Conservation (phyloP, 768 basidiomycete species). For the Auriculariales sp. region DNA sequence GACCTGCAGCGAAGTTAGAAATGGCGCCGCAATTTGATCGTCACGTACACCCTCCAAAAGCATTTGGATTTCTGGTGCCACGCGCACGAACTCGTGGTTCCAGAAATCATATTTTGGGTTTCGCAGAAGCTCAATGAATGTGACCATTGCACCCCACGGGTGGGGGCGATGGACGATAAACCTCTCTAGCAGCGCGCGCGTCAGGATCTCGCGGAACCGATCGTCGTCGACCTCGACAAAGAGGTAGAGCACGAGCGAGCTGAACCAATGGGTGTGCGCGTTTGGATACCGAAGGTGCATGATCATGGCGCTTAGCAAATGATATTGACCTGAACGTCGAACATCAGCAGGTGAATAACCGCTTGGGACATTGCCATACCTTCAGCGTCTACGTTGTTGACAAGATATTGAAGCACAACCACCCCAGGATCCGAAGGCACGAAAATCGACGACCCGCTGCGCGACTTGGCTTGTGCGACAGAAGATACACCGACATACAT, state of each 20-base stretch:
- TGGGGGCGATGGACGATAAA: slow-evolving; percentile 92
- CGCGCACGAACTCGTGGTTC: slow-evolving; percentile 73
- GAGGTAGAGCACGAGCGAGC: slow-evolving; percentile 73
- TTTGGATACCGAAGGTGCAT: slow-evolving; percentile 95
- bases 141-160: slow-evolving; percentile 89
- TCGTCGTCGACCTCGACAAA: slow-evolving; percentile 71
- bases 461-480: slow-evolving; percentile 75
- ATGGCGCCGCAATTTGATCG: no score
- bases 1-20: no score
- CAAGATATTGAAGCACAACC: slow-evolving; percentile 68
- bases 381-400: slow-evolving; percentile 77
- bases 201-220: slow-evolving; percentile 66
- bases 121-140: slow-evolving; percentile 85
- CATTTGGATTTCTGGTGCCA: slow-evolving; percentile 75
- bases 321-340: slow-evolving; percentile 99
- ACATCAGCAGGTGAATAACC: slow-evolving; percentile 5
- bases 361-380: slow-evolving; percentile 31
- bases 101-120: slow-evolving; percentile 86
- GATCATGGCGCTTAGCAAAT: slow-evolving; percentile 82
- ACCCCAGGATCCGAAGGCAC: slow-evolving; percentile 73
- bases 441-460: slow-evolving; percentile 72
- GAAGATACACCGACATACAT: slow-evolving; percentile 94
- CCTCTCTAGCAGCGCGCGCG: slow-evolving; percentile 82
- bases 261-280: slow-evolving; percentile 98
- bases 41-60: slow-evolving; percentile 73